A percentile compares a stretch with the other conserved stretches of the same genome.
Conservation (phyloP, 495 filamentous ascomycete species). For the Acidiella bohemica region DNA sequence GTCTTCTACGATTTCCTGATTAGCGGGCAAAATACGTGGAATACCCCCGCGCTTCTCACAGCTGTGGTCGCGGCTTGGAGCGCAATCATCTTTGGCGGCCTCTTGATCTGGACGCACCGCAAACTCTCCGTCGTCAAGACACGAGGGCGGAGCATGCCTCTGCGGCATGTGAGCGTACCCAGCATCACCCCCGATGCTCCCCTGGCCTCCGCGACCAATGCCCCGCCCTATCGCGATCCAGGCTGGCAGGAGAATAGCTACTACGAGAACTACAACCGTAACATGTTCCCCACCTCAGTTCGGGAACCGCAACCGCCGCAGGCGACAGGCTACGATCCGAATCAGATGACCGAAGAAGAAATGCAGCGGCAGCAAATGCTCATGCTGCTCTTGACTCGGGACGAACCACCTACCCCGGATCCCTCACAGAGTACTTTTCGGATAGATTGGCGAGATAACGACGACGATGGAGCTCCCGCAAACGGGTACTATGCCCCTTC, state of each 20-base stretch:
- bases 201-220: background rate
- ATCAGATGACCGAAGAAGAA: conserved; percentile 26
- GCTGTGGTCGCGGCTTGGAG: conserved; percentile 20
- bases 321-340: conserved; percentile 10
- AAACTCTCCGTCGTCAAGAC: conserved; percentile 16
- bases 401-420: conserved; percentile 18
- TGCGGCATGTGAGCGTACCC: conserved; percentile 6
- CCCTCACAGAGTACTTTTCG: conserved; percentile 23
- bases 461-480: conserved; percentile 2
- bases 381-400: conserved; percentile 22
- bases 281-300: conserved; percentile 18
- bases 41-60: conserved; percentile 20
- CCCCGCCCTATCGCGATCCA: too few species aligned
- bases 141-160: conserved; percentile 5
- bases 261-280: conserved; percentile 27
- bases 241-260: conserved; percentile 13
- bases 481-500: conserved; percentile 9
- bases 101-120: conserved; percentile 27
- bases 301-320: conserved; percentile 2
- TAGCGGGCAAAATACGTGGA: conserved; percentile 21
- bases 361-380: conserved; percentile 29
- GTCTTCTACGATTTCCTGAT: conserved; percentile 30
- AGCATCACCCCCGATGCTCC: conserved; percentile 2
- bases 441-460: conserved; percentile 17
- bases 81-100: conserved; percentile 25